Base-by-base conservation (phyloP, 345 rosid genomes). In the Firmiana major region DNA sequence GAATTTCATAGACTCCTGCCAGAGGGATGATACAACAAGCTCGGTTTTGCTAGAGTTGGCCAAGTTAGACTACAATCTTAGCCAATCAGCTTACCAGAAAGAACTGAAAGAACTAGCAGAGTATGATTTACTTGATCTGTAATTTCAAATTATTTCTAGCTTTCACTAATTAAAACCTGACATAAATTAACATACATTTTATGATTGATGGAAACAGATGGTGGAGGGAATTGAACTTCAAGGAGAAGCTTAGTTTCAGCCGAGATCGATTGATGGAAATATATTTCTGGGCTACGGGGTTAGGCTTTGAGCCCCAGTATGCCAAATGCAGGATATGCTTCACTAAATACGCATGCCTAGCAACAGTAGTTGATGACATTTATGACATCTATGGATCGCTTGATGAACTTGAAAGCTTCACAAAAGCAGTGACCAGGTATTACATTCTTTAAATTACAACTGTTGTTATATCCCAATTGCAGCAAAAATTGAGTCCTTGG, bases 221-320 rank as follows among this genome's bases (percentile, higher is more conserved):
- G 87, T 86, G 90, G 90, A 71, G 58, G n/a, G 67, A 43, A 19
- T 46, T 82, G 49, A 77, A 73, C 46, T 69, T 85, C 21, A 78
- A 78, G 10, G 79, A 60, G 40, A 83, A 77, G 57, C 43, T 85
- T 72, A 63, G 68, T 28, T 89, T 89, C 64, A 80, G 85, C 8
- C 66, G 89, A 66, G 85, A 85, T 63, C 83, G 90, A 31, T 69
- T 85, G 38, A 74, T 85, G 87, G 90, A 87, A 55, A 81, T 87
- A 81, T 89, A 81, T 78, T 76, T 85, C 22, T 85, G 87, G 84
- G 70, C 78, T 0, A 79, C 80, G 13, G 89, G 88, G 36, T 73
- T 87, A 36, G 31, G 64, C 12, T 69, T 16, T 42, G 80, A 84
- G n/a, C n/a, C 88, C 21, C 79, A 75, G 9, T 80, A 72, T 46